Percentiles rank a stretch among this genome's conserved stretches.
These are phyloP conservation scores for Lactifluus echinatus DNA, from an alignment of 768 basidiomycete genomes.

Conservation along the genomic window DNA sequence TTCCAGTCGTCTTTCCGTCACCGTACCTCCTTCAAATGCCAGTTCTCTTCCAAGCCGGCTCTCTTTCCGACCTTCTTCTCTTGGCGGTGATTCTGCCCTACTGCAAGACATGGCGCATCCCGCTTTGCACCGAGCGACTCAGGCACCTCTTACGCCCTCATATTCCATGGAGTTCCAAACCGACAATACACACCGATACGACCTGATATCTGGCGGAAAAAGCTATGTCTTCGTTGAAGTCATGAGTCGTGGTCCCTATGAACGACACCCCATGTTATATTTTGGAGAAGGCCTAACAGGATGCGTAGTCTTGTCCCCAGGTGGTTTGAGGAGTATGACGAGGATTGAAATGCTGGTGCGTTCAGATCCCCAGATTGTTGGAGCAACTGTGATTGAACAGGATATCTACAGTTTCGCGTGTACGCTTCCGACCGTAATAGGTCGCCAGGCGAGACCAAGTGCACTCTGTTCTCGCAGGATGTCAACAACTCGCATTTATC, in stretches of 20 bases:
- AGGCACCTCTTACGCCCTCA: no score
- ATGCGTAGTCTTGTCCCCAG: neutral
- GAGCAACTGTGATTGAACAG: neutral
- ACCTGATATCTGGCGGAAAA: slow-evolving; percentile 8
- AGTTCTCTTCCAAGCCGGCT: no score
- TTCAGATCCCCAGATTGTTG: neutral
- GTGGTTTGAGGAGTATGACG: neutral
- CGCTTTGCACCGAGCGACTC: no score
- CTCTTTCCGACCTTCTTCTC: no score
- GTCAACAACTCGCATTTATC: neutral
- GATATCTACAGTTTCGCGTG: neutral
- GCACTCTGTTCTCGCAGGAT: neutral
- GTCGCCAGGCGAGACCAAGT: neutral
- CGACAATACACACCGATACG: no score
- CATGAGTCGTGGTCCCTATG: neutral
- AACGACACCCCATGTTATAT: neutral
- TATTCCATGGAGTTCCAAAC: no score
- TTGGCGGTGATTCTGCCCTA: no score
- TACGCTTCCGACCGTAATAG: neutral
- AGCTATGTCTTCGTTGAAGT: slow-evolving; percentile 7
- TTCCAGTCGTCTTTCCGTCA: no score
- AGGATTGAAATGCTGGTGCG: slow-evolving; percentile 14
- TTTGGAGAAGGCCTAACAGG: slow-evolving; percentile 13
- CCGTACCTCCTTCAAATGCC: no score
- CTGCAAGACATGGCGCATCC: no score